phyloP scores from a whole-genome alignment of 148 eudicot species.

The Chenopodium album region DNA sequence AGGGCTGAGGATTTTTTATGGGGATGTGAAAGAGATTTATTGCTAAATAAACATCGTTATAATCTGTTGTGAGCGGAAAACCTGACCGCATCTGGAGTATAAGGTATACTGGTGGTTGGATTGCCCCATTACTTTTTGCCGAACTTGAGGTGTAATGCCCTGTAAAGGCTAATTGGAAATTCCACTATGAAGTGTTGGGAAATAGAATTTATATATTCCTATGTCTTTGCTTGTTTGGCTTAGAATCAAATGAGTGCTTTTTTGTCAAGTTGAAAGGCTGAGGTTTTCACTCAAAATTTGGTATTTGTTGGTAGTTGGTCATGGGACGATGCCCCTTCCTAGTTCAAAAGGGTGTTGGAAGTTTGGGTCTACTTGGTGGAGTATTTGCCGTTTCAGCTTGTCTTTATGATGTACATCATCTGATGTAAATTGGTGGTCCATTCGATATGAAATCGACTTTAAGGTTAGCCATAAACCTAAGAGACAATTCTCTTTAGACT shows the following conservation, averaged over 20 bases:
- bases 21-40: not conserved
- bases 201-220: constrained; percentile 16
- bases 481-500: constrained; percentile 23
- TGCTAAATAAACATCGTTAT: not conserved
- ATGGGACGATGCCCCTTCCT: constrained; percentile 24
- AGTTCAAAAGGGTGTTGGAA: constrained; percentile 27
- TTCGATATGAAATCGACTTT: constrained; percentile 24
- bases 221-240: constrained; percentile 30
- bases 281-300: constrained; percentile 11
- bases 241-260: constrained; percentile 16
- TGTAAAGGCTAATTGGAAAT: constrained; percentile 10
- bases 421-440: constrained; percentile 34
- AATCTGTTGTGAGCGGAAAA: constrained; percentile 4
- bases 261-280: constrained; percentile 24
- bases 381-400: constrained; percentile 30
- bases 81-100: constrained; percentile 1
- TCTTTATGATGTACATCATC: constrained; percentile 21
- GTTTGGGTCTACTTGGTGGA: constrained; percentile 18
- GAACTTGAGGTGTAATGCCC: constrained; percentile 18
- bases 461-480: constrained; percentile 22
- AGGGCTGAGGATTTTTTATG: not conserved
- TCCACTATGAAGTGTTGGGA: constrained; percentile 24
- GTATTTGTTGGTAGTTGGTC: constrained; percentile 26
- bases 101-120: constrained; percentile 14
- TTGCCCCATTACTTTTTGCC: constrained; percentile 11